phyloP scores from a whole-genome alignment of 305 asterid genomes.

The Solanum hybrid region DNA sequence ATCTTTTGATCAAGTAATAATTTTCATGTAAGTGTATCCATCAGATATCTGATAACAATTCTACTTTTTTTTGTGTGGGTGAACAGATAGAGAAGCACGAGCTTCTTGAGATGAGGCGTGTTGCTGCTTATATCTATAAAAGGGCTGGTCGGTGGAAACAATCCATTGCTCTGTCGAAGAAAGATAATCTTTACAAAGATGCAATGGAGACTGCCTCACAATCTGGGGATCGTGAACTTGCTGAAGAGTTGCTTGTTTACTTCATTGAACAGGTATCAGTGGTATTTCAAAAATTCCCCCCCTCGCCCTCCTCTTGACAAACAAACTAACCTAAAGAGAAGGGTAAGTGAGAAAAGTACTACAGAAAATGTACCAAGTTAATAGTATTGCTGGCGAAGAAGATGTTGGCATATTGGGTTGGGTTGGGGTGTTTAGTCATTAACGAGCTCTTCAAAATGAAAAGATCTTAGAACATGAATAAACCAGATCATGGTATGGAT shows the following conservation, averaged over 20 bases:
- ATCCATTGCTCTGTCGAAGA: slow-evolving; percentile 95
- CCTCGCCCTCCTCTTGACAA: background rate
- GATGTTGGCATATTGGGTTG: background rate
- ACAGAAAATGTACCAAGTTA: background rate
- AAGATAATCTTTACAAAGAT: slow-evolving; percentile 91
- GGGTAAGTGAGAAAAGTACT: background rate
- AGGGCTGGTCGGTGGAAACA: slow-evolving; percentile 99
- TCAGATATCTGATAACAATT: background rate
- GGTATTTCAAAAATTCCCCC: background rate
- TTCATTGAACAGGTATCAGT: slow-evolving; percentile 80
- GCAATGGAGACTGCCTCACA: slow-evolving; percentile 99
- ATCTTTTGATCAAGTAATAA: background rate
- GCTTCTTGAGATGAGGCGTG: slow-evolving; percentile 99
- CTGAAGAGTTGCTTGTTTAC: slow-evolving; percentile 95
- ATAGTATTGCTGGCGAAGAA: background rate
- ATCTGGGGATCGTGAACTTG: slow-evolving; percentile 98
- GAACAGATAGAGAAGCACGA: slow-evolving; percentile 95
- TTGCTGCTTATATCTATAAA: slow-evolving; percentile 95
- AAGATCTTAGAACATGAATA: background rate
- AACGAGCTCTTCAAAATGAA: background rate
- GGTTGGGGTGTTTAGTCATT: background rate
- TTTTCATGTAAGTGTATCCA: background rate
- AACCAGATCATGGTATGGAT: background rate
- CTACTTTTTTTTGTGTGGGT: slow-evolving; percentile 8
- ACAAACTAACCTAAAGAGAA: background rate